These are phyloP conservation scores for Ceratobasidium sp. DNA, from an alignment of 1,284 basidiomycete genomes.

Conservation along the genomic window DNA sequence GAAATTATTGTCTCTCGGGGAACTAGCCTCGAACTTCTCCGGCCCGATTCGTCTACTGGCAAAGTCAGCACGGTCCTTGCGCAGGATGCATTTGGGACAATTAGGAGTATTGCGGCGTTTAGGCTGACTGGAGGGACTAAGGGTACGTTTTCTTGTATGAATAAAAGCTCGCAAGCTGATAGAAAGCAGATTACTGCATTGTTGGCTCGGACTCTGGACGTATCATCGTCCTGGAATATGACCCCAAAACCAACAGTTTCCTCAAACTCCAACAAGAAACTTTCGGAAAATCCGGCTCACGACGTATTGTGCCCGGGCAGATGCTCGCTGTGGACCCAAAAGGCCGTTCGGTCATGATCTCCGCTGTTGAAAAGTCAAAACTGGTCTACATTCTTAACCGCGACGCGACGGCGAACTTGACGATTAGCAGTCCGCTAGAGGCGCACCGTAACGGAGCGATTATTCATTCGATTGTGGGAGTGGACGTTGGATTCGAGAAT, in stretches of 20 bases:
- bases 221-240: constrained; percentile 94
- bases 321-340: constrained; percentile 95
- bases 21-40: constrained; percentile 62
- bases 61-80: constrained; percentile 85
- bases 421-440: constrained; percentile 94
- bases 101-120: constrained; percentile 89
- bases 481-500: constrained; percentile 97
- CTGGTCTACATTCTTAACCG: constrained; percentile 94
- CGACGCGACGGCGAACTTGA: constrained; percentile 94
- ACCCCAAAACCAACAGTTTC: constrained; percentile 86
- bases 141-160: constrained; percentile 67
- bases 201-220: constrained; percentile 95
- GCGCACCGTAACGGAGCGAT: constrained; percentile 94
- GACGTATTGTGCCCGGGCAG: constrained; percentile 94
- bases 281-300: constrained; percentile 91
- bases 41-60: constrained; percentile 88
- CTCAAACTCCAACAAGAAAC: constrained; percentile 96
- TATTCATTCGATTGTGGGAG: constrained; percentile 91
- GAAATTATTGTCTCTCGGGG: constrained; percentile 93
- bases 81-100: constrained; percentile 90
- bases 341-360: constrained; percentile 92
- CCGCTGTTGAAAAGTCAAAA: constrained; percentile 92
- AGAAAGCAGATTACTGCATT: constrained; percentile 89
- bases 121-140: constrained; percentile 94
- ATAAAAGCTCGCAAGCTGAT: constrained; percentile 43